Evolutionary conservation across 768 basidiomycete genomes (phyloP).

Genomic region (Cantharellus anzutake): DNA sequence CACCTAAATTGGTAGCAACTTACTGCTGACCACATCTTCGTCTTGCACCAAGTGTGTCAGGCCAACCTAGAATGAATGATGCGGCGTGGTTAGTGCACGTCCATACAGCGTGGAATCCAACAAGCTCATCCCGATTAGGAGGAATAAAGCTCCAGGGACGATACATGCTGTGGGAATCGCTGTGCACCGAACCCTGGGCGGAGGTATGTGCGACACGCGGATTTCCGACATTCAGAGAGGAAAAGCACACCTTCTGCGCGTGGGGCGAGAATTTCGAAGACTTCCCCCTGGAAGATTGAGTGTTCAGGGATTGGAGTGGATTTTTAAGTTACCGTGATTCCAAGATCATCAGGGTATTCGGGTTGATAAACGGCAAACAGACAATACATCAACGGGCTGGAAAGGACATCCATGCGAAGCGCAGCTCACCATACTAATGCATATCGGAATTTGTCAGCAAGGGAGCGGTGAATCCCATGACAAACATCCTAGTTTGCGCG

Average conservation of each 20-base stretch:
- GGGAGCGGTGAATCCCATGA: constrained; percentile 77
- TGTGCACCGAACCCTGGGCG: too few species aligned
- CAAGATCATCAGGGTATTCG: constrained; percentile 4
- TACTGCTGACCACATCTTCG: constrained; percentile 79
- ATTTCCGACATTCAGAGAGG: too few species aligned
- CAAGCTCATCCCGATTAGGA: too few species aligned
- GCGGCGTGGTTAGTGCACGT: too few species aligned
- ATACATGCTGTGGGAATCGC: too few species aligned
- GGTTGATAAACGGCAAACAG: not conserved
- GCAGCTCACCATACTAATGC: constrained; percentile 69
- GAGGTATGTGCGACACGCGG: too few species aligned
- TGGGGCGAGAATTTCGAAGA: constrained; percentile 88
- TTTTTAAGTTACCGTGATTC: constrained; percentile 13
- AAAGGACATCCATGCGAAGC: not conserved
- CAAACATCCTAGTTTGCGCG: constrained; percentile 46
- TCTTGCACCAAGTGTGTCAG: constrained; percentile 67
- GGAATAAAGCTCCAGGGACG: too few species aligned
- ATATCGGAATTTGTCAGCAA: constrained; percentile 84
- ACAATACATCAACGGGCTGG: not conserved
- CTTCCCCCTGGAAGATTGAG: constrained; percentile 34
- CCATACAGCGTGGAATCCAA: too few species aligned
- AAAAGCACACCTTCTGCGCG: constrained; percentile 46
- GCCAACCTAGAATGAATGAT: constrained; percentile 30
- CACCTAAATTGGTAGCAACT: constrained; percentile 15
- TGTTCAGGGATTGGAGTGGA: not conserved